Evolutionary conservation across 1,139 yeast genomes (phyloP).

Genomic region (Suhomyces ambrosiae): DNA sequence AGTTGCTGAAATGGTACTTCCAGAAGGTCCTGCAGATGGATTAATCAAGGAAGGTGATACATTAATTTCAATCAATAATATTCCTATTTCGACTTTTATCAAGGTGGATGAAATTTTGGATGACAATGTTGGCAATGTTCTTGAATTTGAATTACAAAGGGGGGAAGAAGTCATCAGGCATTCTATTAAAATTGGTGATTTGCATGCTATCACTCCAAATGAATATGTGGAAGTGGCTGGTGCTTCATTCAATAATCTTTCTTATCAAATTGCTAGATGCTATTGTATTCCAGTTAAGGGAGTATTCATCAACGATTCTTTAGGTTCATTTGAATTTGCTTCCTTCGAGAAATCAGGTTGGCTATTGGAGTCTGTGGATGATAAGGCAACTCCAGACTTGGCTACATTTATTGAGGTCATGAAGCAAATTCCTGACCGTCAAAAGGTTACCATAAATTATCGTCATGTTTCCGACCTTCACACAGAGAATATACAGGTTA

Average conservation of each 20-base stretch:
- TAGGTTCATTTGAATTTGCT: slow-evolving; percentile 74
- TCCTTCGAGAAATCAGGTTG: slow-evolving; percentile 62
- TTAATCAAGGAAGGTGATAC: slow-evolving; percentile 84
- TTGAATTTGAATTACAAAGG: slow-evolving; percentile 69
- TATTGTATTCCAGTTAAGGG: slow-evolving; percentile 85
- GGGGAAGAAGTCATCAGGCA: slow-evolving; percentile 61
- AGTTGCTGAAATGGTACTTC: slow-evolving; percentile 81
- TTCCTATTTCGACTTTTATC: slow-evolving; percentile 67
- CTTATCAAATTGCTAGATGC: slow-evolving; percentile 86
- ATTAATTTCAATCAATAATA: slow-evolving; percentile 70
- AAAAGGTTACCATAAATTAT: slow-evolving; percentile 69
- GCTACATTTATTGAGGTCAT: slow-evolving; percentile 78
- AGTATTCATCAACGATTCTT: slow-evolving; percentile 75
- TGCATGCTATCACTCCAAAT: slow-evolving; percentile 81
- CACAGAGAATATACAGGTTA: slow-evolving; percentile 62
- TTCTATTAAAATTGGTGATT: slow-evolving; percentile 63
- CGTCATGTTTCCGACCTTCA: slow-evolving; percentile 84
- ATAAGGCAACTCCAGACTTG: slow-evolving; percentile 68
- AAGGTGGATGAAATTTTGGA: slow-evolving; percentile 87
- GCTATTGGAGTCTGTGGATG: slow-evolving; percentile 78
- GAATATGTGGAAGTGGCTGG: slow-evolving; percentile 83
- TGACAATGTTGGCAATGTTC: slow-evolving; percentile 59
- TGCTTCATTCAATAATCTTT: slow-evolving; percentile 79
- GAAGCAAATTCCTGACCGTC: slow-evolving; percentile 74
- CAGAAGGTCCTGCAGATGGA: slow-evolving; percentile 84